Evolutionary conservation across 2,329 filamentous ascomycete genomes (phyloP).

Genomic region (Trichoderma atroviride): DNA sequence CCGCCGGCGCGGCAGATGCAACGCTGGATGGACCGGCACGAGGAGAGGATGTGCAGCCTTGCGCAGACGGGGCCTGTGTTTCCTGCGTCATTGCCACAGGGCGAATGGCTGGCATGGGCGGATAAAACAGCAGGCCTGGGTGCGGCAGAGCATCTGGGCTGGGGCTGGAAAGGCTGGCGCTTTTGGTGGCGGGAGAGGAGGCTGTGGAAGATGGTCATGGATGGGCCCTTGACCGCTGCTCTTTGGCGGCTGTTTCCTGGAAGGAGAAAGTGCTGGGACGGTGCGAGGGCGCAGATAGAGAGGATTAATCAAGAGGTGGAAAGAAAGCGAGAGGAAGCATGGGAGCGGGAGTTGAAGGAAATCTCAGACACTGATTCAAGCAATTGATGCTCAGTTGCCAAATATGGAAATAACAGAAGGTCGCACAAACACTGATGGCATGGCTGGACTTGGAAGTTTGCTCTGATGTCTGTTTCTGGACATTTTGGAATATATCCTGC

Average conservation of each 20-base stretch:
- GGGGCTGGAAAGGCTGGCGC: slow-evolving; percentile 44
- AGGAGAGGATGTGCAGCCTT: slow-evolving; percentile 29
- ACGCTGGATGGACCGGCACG: slow-evolving; percentile 31
- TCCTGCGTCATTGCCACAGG: slow-evolving; percentile 31
- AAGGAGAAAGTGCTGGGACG: slow-evolving; percentile 31
- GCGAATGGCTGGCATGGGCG: slow-evolving; percentile 34
- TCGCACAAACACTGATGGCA: neutral
- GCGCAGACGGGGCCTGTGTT: slow-evolving; percentile 33
- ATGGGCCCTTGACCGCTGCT: slow-evolving; percentile 31
- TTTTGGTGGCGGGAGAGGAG: slow-evolving; percentile 45
- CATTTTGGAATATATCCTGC: neutral
- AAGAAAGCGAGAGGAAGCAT: neutral
- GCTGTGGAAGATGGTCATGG: slow-evolving; percentile 42
- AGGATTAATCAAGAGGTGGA: slow-evolving; percentile 3
- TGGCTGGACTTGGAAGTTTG: neutral
- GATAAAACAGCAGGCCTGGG: slow-evolving; percentile 45
- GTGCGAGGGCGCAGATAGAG: slow-evolving; percentile 27
- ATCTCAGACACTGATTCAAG: neutral
- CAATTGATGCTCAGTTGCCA: neutral
- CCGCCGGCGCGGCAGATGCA: slow-evolving; percentile 42
- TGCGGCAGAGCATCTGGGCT: slow-evolving; percentile 44
- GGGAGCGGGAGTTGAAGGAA: neutral
- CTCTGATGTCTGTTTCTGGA: neutral
- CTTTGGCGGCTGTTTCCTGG: slow-evolving; percentile 32
- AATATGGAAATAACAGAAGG: neutral